Base-by-base conservation (phyloP, 2,329 filamentous ascomycete species). In the Alternaria sp. region DNA sequence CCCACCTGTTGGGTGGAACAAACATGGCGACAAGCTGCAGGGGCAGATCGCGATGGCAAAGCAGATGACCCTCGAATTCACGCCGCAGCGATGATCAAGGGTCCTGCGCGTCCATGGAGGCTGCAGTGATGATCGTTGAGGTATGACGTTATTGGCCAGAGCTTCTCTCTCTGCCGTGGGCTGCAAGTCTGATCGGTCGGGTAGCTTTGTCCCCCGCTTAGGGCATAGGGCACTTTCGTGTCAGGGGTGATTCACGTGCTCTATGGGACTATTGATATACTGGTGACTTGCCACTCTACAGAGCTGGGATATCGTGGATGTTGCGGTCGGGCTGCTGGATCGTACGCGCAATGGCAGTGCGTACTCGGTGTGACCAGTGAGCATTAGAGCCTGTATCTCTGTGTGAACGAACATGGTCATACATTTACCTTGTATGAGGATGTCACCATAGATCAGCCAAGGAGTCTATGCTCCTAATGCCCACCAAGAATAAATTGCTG, bases 11-110 rank as follows among this genome's bases (percentile, higher is more conserved):
- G 46, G 46, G 20, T 24, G 11, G 32, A 22, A n/a, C 20, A 20
- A 38, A 26, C 51, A 53, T 53, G 18, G 39, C 20, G 24, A 32
- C 34, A n/a, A 32, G 41, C 52, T 24, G n/a, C 34, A 53, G 18
- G 51, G 51, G 38, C 38, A 53, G 32, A 53, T 41, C 51, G 51
- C 36, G 26, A 53, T 53, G 26, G 30, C 51, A 24, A 51, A 53
- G 39, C 51, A 53, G 38, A 53, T 53, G 51, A 53, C 51, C 26
- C 8, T 18, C 22, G 24, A 38, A 41, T 47, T 41, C 44, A 55
- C 44, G 57, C 57, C 39, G 57, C 51, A 61, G 28, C 34, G 58
- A 47, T n/a, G 57, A 59, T 55, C 51, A 28, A 59, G 52, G 57
- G 38, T 43, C 44, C 30, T 18, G 14, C 28, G n/a, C 44, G 43